A percentile compares a stretch with the other conserved stretches of the same genome.
Conservation (phyloP, 176 grass and related monocot species). For the Thinopyrum elongatum region DNA sequence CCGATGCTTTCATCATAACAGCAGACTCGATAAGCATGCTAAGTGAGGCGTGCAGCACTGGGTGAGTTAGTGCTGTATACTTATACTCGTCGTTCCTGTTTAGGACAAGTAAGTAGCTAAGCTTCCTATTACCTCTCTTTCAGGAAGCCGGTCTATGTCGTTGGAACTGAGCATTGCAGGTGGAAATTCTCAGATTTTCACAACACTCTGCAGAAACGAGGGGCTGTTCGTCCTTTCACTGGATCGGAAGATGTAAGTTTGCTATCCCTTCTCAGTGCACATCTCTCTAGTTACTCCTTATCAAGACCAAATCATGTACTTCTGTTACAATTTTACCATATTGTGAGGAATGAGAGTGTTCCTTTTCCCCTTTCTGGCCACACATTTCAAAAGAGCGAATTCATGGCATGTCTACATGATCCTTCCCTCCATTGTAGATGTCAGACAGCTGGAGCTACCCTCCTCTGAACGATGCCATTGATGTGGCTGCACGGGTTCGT, state of each 20-base stretch:
- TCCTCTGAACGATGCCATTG: constrained; percentile 69
- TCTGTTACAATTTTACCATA: background rate
- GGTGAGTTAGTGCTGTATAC: constrained; percentile 40
- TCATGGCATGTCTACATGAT: constrained; percentile 2
- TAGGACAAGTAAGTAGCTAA: background rate
- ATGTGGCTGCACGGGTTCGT: constrained; percentile 53
- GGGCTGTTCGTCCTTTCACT: constrained; percentile 68
- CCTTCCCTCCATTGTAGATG: constrained; percentile 47
- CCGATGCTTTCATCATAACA: constrained; percentile 85
- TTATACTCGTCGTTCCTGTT: background rate
- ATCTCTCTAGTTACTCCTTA: background rate
- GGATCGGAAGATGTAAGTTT: constrained; percentile 83
- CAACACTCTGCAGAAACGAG: constrained; percentile 60
- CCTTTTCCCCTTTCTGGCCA: background rate
- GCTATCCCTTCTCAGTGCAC: background rate
- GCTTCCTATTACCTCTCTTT: constrained; percentile 17
- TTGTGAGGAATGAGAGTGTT: background rate
- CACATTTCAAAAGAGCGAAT: background rate
- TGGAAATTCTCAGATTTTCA: constrained; percentile 90
- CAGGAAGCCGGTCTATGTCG: constrained; percentile 91
- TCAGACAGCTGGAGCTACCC: constrained; percentile 88
- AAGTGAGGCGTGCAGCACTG: constrained; percentile 90
- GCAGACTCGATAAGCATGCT: constrained; percentile 90
- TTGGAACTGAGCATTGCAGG: constrained; percentile 66
- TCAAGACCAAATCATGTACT: background rate